Evolutionary conservation across 768 basidiomycete genomes (phyloP).

Genomic region (Rubroboletus satanas): DNA sequence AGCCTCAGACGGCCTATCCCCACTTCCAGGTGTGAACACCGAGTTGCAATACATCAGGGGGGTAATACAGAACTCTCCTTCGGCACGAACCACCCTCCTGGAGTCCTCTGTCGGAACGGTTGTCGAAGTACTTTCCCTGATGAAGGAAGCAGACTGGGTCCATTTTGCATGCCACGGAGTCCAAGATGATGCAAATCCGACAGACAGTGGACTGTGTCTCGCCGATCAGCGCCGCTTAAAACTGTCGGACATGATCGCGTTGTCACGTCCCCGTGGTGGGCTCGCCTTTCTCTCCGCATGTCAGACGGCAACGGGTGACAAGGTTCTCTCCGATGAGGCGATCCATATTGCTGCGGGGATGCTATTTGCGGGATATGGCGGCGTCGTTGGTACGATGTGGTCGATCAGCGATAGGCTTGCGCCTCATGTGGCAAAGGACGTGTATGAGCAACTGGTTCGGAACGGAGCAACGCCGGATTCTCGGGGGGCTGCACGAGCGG

Average conservation of each 20-base stretch:
- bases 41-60: not conserved
- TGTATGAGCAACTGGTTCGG: constrained; percentile 25
- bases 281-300: constrained; percentile 48
- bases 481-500: not conserved
- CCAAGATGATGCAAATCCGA: constrained; percentile 3
- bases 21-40: not conserved
- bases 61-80: not conserved
- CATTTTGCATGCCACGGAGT: not conserved
- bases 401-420: constrained; percentile 37
- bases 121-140: not conserved
- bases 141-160: not conserved
- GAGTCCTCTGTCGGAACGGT: not conserved
- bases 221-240: not conserved
- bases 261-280: constrained; percentile 16
- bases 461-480: not conserved
- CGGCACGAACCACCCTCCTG: not conserved
- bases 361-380: constrained; percentile 30
- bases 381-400: constrained; percentile 45
- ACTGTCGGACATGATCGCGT: constrained; percentile 2
- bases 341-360: constrained; percentile 43
- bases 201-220: constrained; percentile 18
- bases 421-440: constrained; percentile 28
- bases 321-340: constrained; percentile 34
- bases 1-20: not conserved
- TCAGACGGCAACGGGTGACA: constrained; percentile 38